These are phyloP conservation scores for Suillus brevipes DNA, from an alignment of 768 basidiomycete genomes.

Conservation along the genomic window DNA sequence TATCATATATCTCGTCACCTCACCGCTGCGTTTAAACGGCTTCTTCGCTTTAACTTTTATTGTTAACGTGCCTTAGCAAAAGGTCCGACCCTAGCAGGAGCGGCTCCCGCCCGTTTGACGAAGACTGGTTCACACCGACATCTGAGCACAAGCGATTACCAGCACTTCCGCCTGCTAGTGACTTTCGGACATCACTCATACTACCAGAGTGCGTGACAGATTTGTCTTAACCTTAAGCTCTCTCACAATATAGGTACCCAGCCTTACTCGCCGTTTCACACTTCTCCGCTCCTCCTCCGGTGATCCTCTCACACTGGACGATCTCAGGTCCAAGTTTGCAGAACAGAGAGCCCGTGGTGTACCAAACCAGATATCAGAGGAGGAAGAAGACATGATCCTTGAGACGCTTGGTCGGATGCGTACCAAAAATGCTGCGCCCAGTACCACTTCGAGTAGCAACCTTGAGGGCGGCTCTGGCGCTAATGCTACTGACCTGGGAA, in stretches of 20 bases:
- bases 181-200: constrained; percentile 86
- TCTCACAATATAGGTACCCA: constrained; percentile 34
- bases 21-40: constrained; percentile 24
- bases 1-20: constrained; percentile 17
- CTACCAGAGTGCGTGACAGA: constrained; percentile 69
- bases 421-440: constrained; percentile 31
- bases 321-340: constrained; percentile 66
- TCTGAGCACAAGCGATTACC: constrained; percentile 45
- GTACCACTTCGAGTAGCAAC: constrained; percentile 17
- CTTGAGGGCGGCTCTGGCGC: constrained; percentile 18
- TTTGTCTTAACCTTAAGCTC: constrained; percentile 16
- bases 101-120: constrained; percentile 42
- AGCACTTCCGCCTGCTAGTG: constrained; percentile 64
- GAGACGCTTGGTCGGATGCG: constrained; percentile 64
- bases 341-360: constrained; percentile 73
- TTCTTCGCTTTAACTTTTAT: constrained; percentile 21
- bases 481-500: constrained; percentile 16
- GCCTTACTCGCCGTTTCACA: constrained; percentile 81
- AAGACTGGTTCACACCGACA: constrained; percentile 30
- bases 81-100: constrained; percentile 67
- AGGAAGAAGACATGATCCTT: constrained; percentile 83
- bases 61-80: constrained; percentile 51
- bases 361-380: constrained; percentile 70
- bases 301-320: constrained; percentile 63
- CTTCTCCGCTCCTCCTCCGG: constrained; percentile 70